Base-by-base conservation (phyloP, 805 yeast genomes). In the Wickerhamomyces mucosus region DNA sequence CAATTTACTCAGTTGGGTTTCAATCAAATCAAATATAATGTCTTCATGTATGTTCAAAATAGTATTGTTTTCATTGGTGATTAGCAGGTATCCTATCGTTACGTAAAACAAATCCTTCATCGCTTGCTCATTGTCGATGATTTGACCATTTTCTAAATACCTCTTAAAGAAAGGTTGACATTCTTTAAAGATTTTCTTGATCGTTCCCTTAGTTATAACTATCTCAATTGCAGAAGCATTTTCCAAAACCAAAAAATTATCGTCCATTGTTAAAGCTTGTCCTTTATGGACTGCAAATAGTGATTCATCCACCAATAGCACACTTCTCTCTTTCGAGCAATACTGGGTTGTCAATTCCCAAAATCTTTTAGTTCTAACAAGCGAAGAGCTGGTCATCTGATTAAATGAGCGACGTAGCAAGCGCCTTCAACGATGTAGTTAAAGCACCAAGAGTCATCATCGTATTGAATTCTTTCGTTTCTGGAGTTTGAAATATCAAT, bases 31-130 rank as follows among this genome's bases (percentile, higher is more conserved):
- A n/a, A 22, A 22, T 3, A 58, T 33, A 8, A 48, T 34, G 5
- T 49, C 44, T 16, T 48, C 45, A 38, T 59, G 65, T 0, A 49
- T 17, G 28, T 50, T 53, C 4, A 61, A 36, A 4, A 48, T 42
- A 1, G 60, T 45, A 25, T 53, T 55, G 33, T 62, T 51, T 29
- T 58, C 65, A 17, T 62, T 55, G 0, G 66, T 56, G 1, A 56
- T 46, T 4, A 61, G 29, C 15, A 63, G 26, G 29, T 56, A 37
- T 3, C 63, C 67, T 18, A 53, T 26, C 3, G 63, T 56, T 25
- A 46, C 38, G 17, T 46, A 40, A 33, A 50, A 56, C 2, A 36
- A 6, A 18, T 35, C 33, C 7, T 29, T 27, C 6, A 39, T 21
- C 6, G 27, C 20, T 12, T 32, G 11, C 16, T 35, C 39, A 17